Evolutionary conservation across 306 rosid species (phyloP).

Genomic region (Myrica gale): DNA sequence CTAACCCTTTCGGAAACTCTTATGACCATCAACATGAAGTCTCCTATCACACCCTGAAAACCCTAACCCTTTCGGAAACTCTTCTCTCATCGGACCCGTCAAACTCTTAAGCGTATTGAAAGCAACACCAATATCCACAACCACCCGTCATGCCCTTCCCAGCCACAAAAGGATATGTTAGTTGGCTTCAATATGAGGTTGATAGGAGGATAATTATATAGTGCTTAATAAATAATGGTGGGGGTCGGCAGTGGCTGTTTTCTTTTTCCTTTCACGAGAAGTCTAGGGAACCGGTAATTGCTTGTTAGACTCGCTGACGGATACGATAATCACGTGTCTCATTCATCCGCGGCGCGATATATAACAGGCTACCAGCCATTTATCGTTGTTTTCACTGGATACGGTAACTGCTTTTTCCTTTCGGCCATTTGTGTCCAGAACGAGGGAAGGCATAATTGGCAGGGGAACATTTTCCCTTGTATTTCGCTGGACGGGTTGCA

Average conservation of each 20-base stretch:
- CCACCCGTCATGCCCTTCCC: not conserved
- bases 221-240: constrained; percentile 19
- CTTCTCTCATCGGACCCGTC: not conserved
- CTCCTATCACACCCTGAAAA: not conserved
- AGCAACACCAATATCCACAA: not conserved
- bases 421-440: too few relatives aligned
- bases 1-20: constrained; percentile 4
- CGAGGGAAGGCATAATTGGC: too few relatives aligned
- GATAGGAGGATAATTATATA: constrained; percentile 20
- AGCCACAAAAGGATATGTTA: not conserved
- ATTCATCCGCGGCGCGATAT: constrained; percentile 13
- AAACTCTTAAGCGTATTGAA: constrained; percentile 1
- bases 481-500: too few relatives aligned
- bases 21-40: not conserved
- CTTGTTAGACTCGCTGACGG: constrained; percentile 42
- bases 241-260: constrained; percentile 32
- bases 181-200: not conserved
- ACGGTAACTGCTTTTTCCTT: too few relatives aligned
- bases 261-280: constrained; percentile 20
- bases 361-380: not conserved
- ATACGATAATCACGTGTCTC: constrained; percentile 41
- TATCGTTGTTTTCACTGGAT: not conserved
- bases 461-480: too few relatives aligned
- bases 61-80: constrained; percentile 6
- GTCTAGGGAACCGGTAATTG: constrained; percentile 41